phyloP scores from a whole-genome alignment of 1,139 yeast species.

The Hemisphaericaspora xylofermentans region DNA sequence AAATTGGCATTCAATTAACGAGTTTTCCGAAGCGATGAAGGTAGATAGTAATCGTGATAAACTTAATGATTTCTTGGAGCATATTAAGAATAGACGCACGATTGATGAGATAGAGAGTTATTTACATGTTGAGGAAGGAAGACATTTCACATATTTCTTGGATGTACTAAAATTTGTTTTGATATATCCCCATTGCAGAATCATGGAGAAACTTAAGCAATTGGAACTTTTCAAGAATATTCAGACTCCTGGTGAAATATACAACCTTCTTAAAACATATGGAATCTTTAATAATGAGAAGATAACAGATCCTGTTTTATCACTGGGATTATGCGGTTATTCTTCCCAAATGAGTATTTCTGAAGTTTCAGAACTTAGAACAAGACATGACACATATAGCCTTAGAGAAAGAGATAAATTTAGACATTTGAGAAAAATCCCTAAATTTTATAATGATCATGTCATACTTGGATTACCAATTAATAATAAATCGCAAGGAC shows the following conservation, averaged over 20 bases:
- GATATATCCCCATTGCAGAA: constrained; percentile 34
- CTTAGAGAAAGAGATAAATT: constrained; percentile 24
- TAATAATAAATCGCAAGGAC: constrained; percentile 1
- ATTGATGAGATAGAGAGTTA: constrained; percentile 22
- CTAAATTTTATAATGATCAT: constrained; percentile 28
- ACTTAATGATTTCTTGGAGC: constrained; percentile 19
- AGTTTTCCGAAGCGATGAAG: constrained; percentile 15
- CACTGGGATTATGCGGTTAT: constrained; percentile 30
- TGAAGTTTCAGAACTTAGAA: not conserved
- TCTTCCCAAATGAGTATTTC: constrained; percentile 9
- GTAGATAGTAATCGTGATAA: constrained; percentile 11
- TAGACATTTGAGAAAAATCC: constrained; percentile 25
- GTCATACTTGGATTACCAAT: constrained; percentile 30
- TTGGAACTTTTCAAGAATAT: constrained; percentile 18
- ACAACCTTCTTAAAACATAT: constrained; percentile 20
- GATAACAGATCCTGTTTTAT: constrained; percentile 30
- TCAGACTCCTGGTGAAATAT: constrained; percentile 17
- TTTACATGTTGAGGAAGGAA: constrained; percentile 38
- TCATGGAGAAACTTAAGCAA: constrained; percentile 17
- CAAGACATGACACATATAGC: not conserved
- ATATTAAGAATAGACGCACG: constrained; percentile 17
- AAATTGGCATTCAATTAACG: constrained; percentile 14
- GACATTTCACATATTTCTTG: constrained; percentile 22
- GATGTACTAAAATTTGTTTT: constrained; percentile 32
- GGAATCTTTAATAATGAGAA: constrained; percentile 23